phyloP scores from a whole-genome alignment of 139 green algal species.

The Asterochloris sp. region DNA sequence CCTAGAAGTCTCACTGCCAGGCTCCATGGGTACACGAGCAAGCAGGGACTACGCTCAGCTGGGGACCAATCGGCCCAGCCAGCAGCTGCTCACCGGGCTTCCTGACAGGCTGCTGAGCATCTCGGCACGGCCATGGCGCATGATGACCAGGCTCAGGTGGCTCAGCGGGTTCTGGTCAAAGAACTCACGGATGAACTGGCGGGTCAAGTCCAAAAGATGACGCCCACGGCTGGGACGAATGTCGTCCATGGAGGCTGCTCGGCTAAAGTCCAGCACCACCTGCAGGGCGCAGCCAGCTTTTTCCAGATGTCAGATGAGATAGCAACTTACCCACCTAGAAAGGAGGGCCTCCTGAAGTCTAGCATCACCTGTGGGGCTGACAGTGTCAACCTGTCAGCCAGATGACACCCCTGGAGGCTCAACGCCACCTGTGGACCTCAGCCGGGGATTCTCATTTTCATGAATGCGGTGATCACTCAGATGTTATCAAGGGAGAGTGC shows the following conservation, averaged over 20 bases:
- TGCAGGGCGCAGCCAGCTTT: slow-evolving; percentile 11
- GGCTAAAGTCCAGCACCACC: slow-evolving; percentile 79
- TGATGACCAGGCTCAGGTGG: slow-evolving; percentile 82
- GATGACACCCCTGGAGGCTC: too few relatives aligned
- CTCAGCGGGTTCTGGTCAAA: slow-evolving; percentile 95
- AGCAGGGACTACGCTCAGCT: too few relatives aligned
- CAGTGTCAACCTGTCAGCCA: not conserved
- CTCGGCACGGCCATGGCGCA: slow-evolving; percentile 79
- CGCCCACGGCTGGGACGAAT: slow-evolving; percentile 74
- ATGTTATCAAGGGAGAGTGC: too few relatives aligned
- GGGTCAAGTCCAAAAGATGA: slow-evolving; percentile 49
- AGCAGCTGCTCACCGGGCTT: slow-evolving; percentile 43
- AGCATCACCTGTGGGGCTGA: not conserved
- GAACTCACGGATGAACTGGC: slow-evolving; percentile 84
- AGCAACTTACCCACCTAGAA: not conserved
- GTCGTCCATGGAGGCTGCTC: slow-evolving; percentile 63
- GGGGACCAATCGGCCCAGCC: too few relatives aligned
- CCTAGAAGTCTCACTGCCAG: too few relatives aligned
- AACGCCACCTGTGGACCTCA: too few relatives aligned
- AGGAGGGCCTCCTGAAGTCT: not conserved
- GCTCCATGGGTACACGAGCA: too few relatives aligned
- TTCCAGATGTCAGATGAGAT: not conserved
- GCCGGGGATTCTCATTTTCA: too few relatives aligned
- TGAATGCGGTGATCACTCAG: too few relatives aligned
- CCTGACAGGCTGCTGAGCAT: slow-evolving; percentile 70